A percentile compares a stretch with the other conserved stretches of the same genome.
These are phyloP conservation scores for Trypanosomatidae sp. DNA, from an alignment of 208 protist genomes.

Conservation along the genomic window DNA sequence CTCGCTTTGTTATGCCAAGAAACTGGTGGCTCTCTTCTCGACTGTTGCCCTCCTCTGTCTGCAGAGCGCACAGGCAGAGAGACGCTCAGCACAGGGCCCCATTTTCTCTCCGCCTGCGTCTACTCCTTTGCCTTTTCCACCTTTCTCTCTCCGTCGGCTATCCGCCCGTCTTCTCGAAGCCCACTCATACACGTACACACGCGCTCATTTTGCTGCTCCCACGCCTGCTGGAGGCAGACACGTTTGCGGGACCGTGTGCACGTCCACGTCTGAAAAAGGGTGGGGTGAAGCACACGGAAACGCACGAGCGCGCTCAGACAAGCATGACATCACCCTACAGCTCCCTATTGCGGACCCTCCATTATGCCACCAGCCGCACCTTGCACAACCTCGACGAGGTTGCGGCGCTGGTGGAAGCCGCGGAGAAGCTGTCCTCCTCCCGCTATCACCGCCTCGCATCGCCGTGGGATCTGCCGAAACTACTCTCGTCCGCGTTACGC, in stretches of 20 bases:
- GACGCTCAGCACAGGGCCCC: too few relatives aligned
- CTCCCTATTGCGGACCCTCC: neutral
- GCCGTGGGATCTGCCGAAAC: constrained; percentile 33
- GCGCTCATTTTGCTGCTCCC: neutral
- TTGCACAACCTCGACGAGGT: constrained; percentile 23
- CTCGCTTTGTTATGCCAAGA: neutral
- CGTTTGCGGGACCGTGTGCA: neutral
- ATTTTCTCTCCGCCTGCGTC: neutral
- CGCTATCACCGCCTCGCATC: constrained; percentile 10
- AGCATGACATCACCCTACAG: neutral
- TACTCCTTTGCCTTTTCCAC: neutral
- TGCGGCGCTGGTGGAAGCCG: constrained; percentile 3
- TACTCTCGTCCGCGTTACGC: constrained; percentile 26
- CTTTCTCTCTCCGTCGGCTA: neutral
- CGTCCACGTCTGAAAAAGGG: neutral
- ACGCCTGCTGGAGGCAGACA: neutral
- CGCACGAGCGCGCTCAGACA: neutral
- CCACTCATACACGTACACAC: neutral
- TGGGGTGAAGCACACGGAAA: neutral
- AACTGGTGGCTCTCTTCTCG: neutral
- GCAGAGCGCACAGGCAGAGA: neutral
- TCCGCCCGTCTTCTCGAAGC: neutral
- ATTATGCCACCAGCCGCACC: constrained; percentile 15
- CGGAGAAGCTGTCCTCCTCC: constrained; percentile 9
- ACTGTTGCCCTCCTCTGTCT: neutral